These are phyloP conservation scores for Trichopus zeylanicus DNA, from an alignment of 116 monocot species.

Conservation along the genomic window DNA sequence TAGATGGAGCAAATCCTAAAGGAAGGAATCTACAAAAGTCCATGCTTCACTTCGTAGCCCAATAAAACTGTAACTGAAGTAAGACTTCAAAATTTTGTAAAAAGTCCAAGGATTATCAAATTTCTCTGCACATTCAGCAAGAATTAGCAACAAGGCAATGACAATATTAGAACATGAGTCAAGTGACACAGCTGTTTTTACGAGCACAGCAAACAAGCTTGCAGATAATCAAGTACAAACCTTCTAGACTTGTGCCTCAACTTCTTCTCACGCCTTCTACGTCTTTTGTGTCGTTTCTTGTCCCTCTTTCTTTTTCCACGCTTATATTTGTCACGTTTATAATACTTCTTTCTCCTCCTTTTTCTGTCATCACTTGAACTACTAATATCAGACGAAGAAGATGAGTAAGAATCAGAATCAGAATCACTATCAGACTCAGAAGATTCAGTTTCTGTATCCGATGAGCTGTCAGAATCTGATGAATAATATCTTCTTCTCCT, in stretches of 20 bases:
- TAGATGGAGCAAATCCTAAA: no score
- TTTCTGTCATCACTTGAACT: slow-evolving; percentile 86
- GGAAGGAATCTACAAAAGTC: neutral
- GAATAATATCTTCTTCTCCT: slow-evolving; percentile 69
- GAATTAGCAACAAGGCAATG: no score
- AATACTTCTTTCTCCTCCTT: slow-evolving; percentile 48
- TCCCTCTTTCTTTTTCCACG: slow-evolving; percentile 74
- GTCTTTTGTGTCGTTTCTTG: slow-evolving; percentile 51
- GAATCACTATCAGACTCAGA: slow-evolving; percentile 82
- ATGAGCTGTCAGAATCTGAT: slow-evolving; percentile 88
- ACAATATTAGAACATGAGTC: no score
- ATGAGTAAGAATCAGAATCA: slow-evolving; percentile 47
- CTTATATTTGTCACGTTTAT: slow-evolving; percentile 66
- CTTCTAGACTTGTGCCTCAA: slow-evolving; percentile 61
- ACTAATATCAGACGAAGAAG: slow-evolving; percentile 67
- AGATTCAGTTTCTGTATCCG: slow-evolving; percentile 63
- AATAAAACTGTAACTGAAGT: neutral
- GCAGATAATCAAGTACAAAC: slow-evolving; percentile 5
- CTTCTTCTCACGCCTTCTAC: slow-evolving; percentile 52
- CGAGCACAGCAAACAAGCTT: neutral
- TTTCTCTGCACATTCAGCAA: no score
- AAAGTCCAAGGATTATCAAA: no score
- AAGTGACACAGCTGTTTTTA: no score
- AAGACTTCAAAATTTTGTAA: neutral
- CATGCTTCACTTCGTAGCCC: neutral